phyloP scores from a whole-genome alignment of 352 stramenopile species.

The Globisporangium nodosum region DNA sequence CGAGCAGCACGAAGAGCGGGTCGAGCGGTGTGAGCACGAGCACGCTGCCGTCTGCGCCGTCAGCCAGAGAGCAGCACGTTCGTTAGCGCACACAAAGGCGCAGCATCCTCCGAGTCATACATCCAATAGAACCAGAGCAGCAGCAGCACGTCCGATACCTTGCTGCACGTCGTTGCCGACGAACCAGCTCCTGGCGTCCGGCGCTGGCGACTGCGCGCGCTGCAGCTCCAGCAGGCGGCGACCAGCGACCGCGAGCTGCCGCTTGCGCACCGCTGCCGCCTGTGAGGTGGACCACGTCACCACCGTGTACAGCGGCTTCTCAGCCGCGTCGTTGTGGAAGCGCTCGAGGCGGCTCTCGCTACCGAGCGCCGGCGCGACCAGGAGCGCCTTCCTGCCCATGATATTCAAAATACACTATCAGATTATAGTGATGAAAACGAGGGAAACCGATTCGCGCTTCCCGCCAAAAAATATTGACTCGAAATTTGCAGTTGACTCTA shows the following conservation, averaged over 20 bases:
- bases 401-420: neutral
- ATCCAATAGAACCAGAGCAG: neutral
- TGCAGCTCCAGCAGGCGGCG: slow-evolving; percentile 56
- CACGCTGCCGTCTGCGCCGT: slow-evolving; percentile 40
- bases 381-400: slow-evolving; percentile 46
- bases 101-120: too few relatives aligned
- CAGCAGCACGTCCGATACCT: slow-evolving; percentile 14
- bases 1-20: slow-evolving; percentile 65
- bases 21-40: slow-evolving; percentile 64
- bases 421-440: too few relatives aligned
- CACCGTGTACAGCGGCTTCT: slow-evolving; percentile 42
- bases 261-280: slow-evolving; percentile 17
- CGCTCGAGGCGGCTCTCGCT: slow-evolving; percentile 36
- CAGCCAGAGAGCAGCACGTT: neutral
- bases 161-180: slow-evolving; percentile 64
- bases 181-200: slow-evolving; percentile 68
- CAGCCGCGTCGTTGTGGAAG: slow-evolving; percentile 60
- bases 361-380: slow-evolving; percentile 40
- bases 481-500: neutral
- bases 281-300: slow-evolving; percentile 37
- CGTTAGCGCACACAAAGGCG: neutral
- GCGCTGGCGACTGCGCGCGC: slow-evolving; percentile 29
- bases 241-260: slow-evolving; percentile 52
- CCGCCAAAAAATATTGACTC: too few relatives aligned
- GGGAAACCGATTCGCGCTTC: too few relatives aligned